Evolutionary conservation across 352 stramenopile species (phyloP), one percentile per base, ranked within the genome.

Genomic region (Phytophthora palmivora): DNA sequence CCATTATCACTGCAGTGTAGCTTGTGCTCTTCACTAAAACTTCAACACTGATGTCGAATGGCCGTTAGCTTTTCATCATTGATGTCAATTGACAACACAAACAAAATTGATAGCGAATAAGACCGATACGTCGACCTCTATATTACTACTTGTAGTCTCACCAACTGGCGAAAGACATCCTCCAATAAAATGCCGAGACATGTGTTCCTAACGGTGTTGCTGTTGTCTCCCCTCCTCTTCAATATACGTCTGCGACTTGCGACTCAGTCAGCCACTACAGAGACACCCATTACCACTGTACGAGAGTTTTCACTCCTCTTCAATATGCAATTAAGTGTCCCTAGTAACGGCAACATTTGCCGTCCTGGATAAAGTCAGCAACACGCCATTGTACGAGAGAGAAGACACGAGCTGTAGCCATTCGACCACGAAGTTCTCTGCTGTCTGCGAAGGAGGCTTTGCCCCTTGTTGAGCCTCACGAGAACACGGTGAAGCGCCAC

Each of bases 221-320:
- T 32, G 37, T 49, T 37, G 45, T 28, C 54, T n/a, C 11, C 54
- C 36, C 50, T 75, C 67, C 53, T 75, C 67, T 75, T 75, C 67
- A 75, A 68, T 62, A 46, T 43, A 39, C 56, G 53, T 43, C 21
- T 53, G 16, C 21, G 15, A 59, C 19, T 34, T 34, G 34, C 30
- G 30, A 38, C 49, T 54, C 12, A n/a, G 24, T 36, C 38, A 41
- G 21, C 26, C 51, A 50, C 58, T 42, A 16, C 16, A 1, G 18
- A 41, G 56, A 55, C 30, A 39, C 24, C 12, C 1, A 34, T 51
- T 39, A 48, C 38, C 63, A 60, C 28, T 72, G 68, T 73, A 70
- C 57, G 63, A 72, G 68, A 73, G 63, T 14, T 21, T 47, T 39
- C 49, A 51, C 67, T 72, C 67, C 56, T 75, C 67, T 75, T 75